Percentiles rank a stretch among this genome's conserved stretches.
Evolutionary conservation across 2,329 filamentous ascomycete genomes (phyloP).

Genomic region (Exophiala alcalophila): DNA sequence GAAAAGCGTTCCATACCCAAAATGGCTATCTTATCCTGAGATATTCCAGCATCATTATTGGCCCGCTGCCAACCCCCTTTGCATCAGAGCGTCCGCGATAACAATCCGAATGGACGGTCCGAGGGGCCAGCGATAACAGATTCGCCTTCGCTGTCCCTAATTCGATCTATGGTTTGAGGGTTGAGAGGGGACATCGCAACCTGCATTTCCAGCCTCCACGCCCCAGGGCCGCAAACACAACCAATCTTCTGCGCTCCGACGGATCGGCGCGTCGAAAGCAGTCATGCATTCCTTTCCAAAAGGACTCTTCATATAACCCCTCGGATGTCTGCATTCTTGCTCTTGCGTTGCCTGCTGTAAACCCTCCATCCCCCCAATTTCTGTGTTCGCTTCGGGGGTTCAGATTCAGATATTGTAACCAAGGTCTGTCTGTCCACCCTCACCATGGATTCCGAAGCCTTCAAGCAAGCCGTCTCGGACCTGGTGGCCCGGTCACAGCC

Average conservation of each 20-base stretch:
- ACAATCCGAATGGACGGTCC: constrained; percentile 9
- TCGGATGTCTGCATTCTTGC: neutral
- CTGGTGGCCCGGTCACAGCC: constrained; percentile 22
- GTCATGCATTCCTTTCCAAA: constrained; percentile 9
- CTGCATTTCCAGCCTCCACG: no score
- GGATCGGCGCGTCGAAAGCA: constrained; percentile 12
- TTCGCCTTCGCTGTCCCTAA: no score
- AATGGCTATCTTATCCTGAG: constrained; percentile 18
- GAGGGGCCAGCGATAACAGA: constrained; percentile 12
- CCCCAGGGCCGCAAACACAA: no score
- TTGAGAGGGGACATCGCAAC: no score
- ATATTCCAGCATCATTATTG: no score
- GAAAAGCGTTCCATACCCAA: constrained; percentile 16
- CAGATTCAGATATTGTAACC: no score
- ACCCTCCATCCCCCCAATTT: neutral
- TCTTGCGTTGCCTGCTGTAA: neutral
- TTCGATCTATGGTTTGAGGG: neutral
- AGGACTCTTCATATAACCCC: constrained; percentile 13
- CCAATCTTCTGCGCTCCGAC: neutral
- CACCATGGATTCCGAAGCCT: constrained; percentile 15
- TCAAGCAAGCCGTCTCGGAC: constrained; percentile 16
- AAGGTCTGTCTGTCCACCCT: neutral
- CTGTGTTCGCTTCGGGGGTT: no score
- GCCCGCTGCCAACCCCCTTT: constrained; percentile 9
- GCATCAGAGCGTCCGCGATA: constrained; percentile 21